These are phyloP conservation scores for Penicillium sp. DNA, from an alignment of 2,329 filamentous ascomycete species.

Conservation along the genomic window DNA sequence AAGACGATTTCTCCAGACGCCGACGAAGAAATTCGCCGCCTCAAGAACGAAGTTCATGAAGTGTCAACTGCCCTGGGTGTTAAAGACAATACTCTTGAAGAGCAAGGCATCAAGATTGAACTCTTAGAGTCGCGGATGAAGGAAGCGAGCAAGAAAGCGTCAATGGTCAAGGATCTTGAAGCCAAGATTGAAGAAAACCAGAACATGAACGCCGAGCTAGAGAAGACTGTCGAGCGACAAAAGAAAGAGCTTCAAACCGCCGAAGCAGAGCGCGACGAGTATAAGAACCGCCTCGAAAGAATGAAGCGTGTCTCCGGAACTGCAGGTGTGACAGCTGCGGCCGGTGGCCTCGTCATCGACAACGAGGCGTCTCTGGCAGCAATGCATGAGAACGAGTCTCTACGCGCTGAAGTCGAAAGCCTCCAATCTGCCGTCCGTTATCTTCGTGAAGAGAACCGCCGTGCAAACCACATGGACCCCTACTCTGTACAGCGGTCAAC, in stretches of 20 bases:
- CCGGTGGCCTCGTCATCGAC: slow-evolving; percentile 41
- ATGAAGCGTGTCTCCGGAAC: slow-evolving; percentile 44
- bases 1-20: slow-evolving; percentile 79
- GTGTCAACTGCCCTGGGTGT: slow-evolving; percentile 70
- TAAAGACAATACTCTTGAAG: slow-evolving; percentile 80
- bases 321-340: slow-evolving; percentile 35
- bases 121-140: slow-evolving; percentile 85
- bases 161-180: slow-evolving; percentile 46
- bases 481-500: slow-evolving; percentile 43
- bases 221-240: slow-evolving; percentile 35
- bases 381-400: slow-evolving; percentile 45
- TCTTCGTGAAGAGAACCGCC: slow-evolving; percentile 47
- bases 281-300: slow-evolving; percentile 43
- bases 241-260: slow-evolving; percentile 38
- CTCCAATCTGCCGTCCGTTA: slow-evolving; percentile 50
- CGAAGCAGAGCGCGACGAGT: slow-evolving; percentile 43
- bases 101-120: slow-evolving; percentile 87
- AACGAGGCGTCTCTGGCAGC: slow-evolving; percentile 40
- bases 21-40: slow-evolving; percentile 77
- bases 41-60: slow-evolving; percentile 79
- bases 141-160: slow-evolving; percentile 76
- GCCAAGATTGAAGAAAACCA: slow-evolving; percentile 42
- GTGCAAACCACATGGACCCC: slow-evolving; percentile 41
- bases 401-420: slow-evolving; percentile 44
- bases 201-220: slow-evolving; percentile 33